Evolutionary conservation across 2,329 filamentous ascomycete species (phyloP).

Genomic region (Colletotrichum sojae): DNA sequence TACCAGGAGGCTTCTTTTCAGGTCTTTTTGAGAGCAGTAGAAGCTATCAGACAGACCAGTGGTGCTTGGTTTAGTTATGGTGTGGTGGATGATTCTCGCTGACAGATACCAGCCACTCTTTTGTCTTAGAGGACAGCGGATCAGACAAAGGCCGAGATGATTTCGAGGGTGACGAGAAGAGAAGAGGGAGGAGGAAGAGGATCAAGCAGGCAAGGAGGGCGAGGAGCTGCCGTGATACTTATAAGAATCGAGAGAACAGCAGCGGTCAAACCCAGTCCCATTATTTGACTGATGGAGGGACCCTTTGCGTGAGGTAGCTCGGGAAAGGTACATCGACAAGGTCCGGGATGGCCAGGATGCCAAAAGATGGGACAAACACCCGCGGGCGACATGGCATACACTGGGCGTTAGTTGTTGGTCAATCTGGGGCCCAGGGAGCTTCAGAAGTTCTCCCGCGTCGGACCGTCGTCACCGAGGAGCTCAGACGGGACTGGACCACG

Average conservation of each 20-base stretch:
- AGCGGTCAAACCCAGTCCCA: conserved; percentile 17
- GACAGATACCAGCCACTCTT: conserved; percentile 22
- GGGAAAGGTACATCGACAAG: conserved; percentile 9
- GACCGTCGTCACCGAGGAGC: conserved; percentile 67
- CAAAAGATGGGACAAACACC: conserved; percentile 15
- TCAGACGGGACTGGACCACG: conserved; percentile 52
- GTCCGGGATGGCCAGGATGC: background rate
- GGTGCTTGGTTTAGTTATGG: background rate
- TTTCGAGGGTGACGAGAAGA: conserved; percentile 17
- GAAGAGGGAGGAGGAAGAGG: conserved; percentile 17
- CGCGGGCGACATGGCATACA: background rate
- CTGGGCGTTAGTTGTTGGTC: conserved; percentile 25
- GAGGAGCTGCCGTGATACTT: conserved; percentile 35
- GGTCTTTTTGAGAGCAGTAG: background rate
- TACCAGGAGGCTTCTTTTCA: no score
- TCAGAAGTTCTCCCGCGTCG: conserved; percentile 60
- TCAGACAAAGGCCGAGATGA: background rate
- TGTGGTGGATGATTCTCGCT: background rate
- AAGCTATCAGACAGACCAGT: background rate
- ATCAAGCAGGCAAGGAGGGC: conserved; percentile 1
- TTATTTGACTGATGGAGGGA: conserved; percentile 9
- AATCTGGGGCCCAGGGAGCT: conserved; percentile 45
- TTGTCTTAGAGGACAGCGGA: conserved; percentile 2
- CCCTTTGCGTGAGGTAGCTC: conserved; percentile 20
- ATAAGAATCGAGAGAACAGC: conserved; percentile 16